Base-by-base conservation (phyloP, 2,329 filamentous ascomycete species). In the Aspergillus carbonarius region DNA sequence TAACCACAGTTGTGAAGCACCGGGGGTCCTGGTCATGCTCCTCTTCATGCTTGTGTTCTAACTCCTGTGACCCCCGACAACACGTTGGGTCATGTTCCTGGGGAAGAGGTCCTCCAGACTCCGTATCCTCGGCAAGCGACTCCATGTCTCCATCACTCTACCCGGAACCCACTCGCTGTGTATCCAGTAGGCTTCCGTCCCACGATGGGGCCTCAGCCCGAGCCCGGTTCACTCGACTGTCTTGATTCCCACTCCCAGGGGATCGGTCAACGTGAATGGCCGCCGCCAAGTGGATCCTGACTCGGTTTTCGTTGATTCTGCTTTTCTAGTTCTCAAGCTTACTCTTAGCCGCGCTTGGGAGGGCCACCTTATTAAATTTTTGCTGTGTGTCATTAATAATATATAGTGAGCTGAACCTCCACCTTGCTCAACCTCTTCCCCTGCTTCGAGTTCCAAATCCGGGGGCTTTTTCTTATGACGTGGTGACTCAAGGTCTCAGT, bases 301-400 rank as follows among this genome's bases (percentile, higher is more conserved):
- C 47, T 39, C 54, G 27, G 44, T 17, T 13, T 48, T 51, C 23
- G 13, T 35, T n/a, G 30, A 30, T 25, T 55, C 46, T 51, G 27
- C 44, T 49, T 50, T 50, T 54, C 30, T 59, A 59, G 54, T 46
- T 56, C 52, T 27, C 55, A 60, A 61, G 61, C 63, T 63, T 62
- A 56, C 49, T 53, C 23, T 25, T 50, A 50, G 54, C 44, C 44
- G 44, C 25, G 44, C 44, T 48, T 48, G 25, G 25, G 27, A 30
- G 25, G 25, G 27, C 42, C 39, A 54, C 57, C 61, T 30, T 48
- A 48, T 32, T 48, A 18, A 48, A 10, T 48, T 48, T 48, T 48
- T 48, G 18, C 44, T 30, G 23, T 12, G 44, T 27, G 44, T 30
- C 51, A 54, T 54, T 54, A 54, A 54, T 44, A 37, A 40, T 44